Base-by-base conservation (phyloP, 2,329 filamentous ascomycete species). In the Lecanosticta acicola region DNA sequence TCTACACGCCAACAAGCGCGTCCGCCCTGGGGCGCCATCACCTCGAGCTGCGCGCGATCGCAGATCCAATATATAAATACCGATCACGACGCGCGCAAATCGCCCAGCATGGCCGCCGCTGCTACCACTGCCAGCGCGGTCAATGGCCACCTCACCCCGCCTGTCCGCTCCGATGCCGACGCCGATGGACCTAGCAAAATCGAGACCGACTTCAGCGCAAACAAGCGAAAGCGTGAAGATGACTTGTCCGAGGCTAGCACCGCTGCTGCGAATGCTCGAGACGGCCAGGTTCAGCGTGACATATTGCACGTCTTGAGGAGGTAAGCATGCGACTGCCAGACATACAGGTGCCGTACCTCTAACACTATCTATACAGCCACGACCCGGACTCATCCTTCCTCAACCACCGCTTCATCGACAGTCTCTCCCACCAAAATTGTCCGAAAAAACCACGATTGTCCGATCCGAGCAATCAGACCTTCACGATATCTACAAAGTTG, bases 331-430 rank as follows among this genome's bases (percentile, higher is more conserved):
- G n/a, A n/a, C n/a, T n/a, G n/a, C n/a, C n/a, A n/a, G n/a, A n/a
- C n/a, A n/a, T n/a, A n/a, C n/a, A n/a, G n/a, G n/a, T n/a, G n/a
- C n/a, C n/a, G n/a, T n/a, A n/a, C n/a, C n/a, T n/a, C 39, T 41
- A 50, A 59, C 24, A 61, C 37, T 13, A n/a, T 7, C n/a, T n/a
- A 20, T 39, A 9, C 39, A 63, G 61, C 32, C 39, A 61, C 47
- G 72, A 75, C 56, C 70, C 69, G 2, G 59, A 63, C 9, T 71
- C 72, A 14, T 73, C 72, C 14, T 68, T 74, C 49, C 64, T 76
- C 38, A 51, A 68, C 21, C 63, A 67, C 43, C 51, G 66, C 14
- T 54, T 73, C 61, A 64, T 67, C 20, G 61, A 64, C 24, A 69
- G 71, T 49, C 68, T 69, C 36, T 65, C 68, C 18, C 55, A 63